phyloP scores from a whole-genome alignment of 139 green algal species.

The Chlorella sp. region DNA sequence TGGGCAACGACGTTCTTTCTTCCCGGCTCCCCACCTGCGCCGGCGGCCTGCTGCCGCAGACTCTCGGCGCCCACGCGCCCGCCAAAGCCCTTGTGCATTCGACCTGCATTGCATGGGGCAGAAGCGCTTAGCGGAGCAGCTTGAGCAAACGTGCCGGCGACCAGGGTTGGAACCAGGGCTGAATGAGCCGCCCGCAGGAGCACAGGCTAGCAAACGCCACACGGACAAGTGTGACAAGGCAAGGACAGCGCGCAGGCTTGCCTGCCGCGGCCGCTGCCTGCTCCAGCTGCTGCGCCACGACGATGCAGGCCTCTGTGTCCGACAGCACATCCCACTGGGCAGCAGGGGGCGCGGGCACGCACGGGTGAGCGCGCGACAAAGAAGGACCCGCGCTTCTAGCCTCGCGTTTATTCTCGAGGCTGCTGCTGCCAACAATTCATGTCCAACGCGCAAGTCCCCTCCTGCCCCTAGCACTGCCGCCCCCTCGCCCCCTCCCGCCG shows the following conservation, averaged over 20 bases:
- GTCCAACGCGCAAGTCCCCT: neutral
- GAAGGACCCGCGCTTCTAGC: neutral
- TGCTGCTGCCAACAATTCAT: neutral
- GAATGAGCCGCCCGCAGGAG: constrained; percentile 19
- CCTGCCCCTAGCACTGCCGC: neutral
- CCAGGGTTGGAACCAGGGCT: constrained; percentile 8
- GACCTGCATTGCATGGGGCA: no score
- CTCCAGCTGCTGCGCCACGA: constrained; percentile 30
- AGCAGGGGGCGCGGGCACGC: neutral
- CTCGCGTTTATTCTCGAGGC: no score
- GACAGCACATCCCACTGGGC: constrained; percentile 59
- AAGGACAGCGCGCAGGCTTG: no score
- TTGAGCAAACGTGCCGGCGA: no score
- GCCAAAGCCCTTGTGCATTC: no score
- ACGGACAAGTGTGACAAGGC: no score
- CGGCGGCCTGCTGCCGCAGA: constrained; percentile 1
- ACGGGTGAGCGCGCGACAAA: neutral
- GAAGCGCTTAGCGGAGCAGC: no score
- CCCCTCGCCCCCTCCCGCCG: no score
- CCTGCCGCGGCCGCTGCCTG: neutral
- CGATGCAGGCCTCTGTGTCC: constrained; percentile 56
- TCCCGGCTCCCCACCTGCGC: neutral
- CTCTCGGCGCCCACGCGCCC: neutral
- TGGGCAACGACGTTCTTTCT: no score
- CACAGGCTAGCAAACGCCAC: no score